phyloP scores from a whole-genome alignment of 2,329 filamentous ascomycete species.

The Myriosclerotinia scirpicola region DNA sequence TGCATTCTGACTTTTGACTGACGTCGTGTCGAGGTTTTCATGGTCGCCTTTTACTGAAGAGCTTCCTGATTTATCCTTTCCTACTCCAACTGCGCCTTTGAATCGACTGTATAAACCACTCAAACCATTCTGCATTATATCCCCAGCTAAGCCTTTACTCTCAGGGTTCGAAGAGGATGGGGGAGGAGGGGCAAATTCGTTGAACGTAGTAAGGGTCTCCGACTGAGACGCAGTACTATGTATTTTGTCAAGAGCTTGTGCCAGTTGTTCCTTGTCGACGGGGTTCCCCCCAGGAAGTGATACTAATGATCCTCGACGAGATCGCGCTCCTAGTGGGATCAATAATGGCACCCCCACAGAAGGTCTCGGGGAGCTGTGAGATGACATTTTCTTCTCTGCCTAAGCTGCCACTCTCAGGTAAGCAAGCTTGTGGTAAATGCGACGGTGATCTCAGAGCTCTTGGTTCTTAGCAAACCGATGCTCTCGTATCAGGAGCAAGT shows the following conservation, averaged over 20 bases:
- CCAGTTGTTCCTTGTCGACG: constrained; percentile 71
- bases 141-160: constrained; percentile 67
- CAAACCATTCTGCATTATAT: constrained; percentile 79
- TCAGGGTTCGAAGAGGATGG: constrained; percentile 59
- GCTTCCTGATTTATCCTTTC: constrained; percentile 51
- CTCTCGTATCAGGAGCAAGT: constrained; percentile 9
- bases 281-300: constrained; percentile 52
- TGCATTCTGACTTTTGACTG: constrained; percentile 46
- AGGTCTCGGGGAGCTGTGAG: constrained; percentile 35
- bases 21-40: constrained; percentile 47
- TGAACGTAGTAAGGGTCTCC: constrained; percentile 85
- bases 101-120: constrained; percentile 87
- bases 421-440: not conserved
- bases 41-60: constrained; percentile 43
- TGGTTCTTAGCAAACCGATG: constrained; percentile 8
- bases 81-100: constrained; percentile 75
- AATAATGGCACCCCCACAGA: constrained; percentile 30
- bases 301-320: constrained; percentile 48
- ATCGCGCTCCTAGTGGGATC: constrained; percentile 33
- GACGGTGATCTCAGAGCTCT: not conserved
- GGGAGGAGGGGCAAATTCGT: constrained; percentile 78
- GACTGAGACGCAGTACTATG: constrained; percentile 86
- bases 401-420: not conserved
- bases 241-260: constrained; percentile 80
- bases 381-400: constrained; percentile 34